Conservation (phyloP, 192 early-diverging fungal genomes). For the Gorgonomyces haynaldii region DNA sequence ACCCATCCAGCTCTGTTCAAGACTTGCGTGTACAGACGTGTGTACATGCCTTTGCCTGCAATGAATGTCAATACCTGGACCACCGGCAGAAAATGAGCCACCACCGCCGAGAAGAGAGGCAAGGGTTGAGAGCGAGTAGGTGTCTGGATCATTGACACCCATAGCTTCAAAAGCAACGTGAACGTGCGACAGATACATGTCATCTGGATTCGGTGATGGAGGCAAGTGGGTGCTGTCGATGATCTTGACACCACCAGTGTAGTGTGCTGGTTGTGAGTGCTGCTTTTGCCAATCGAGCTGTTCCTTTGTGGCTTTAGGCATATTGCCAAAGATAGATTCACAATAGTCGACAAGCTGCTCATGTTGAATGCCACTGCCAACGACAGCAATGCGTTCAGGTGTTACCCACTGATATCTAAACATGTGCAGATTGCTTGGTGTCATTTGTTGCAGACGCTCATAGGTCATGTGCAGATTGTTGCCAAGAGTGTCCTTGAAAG, state of each 20-base stretch:
- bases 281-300: constrained; percentile 21
- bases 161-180: constrained; percentile 83
- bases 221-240: constrained; percentile 56
- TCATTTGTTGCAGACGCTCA: neutral
- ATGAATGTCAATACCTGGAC: constrained; percentile 36
- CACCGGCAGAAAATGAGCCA: constrained; percentile 91
- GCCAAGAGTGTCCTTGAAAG: constrained; percentile 29
- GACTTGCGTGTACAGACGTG: constrained; percentile 87
- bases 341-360: constrained; percentile 63
- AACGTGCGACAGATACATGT: constrained; percentile 61
- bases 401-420: constrained; percentile 77
- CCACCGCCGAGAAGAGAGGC: constrained; percentile 90
- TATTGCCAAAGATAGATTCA: constrained; percentile 47
- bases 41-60: constrained; percentile 94
- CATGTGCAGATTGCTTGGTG: constrained; percentile 37
- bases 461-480: neutral
- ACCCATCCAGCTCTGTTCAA: constrained; percentile 91
- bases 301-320: constrained; percentile 11
- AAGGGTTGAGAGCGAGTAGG: constrained; percentile 84
- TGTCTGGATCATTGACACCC: constrained; percentile 71
- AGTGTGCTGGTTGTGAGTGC: too few relatives aligned
- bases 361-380: constrained; percentile 77
- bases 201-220: constrained; percentile 39
- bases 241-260: constrained; percentile 73
- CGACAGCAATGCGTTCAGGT: constrained; percentile 85